phyloP scores from a whole-genome alignment of 2,329 filamentous ascomycete genomes.

The Penicillium crustosum region DNA sequence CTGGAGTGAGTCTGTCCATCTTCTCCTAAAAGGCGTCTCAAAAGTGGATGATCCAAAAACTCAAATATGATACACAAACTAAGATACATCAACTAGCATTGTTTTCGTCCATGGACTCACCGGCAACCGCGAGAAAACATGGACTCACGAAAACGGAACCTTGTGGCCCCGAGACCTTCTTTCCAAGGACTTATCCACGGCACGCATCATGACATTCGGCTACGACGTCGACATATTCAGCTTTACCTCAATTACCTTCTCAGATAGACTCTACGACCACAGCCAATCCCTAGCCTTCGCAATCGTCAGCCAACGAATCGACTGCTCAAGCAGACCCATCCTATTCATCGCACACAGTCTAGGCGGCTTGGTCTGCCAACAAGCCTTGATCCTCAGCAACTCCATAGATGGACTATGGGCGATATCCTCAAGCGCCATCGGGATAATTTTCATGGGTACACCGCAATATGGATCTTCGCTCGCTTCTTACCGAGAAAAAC shows the following conservation, averaged over 20 bases:
- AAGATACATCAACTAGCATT: not conserved
- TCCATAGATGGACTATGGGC: constrained; percentile 9
- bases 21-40: not conserved
- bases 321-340: constrained; percentile 5
- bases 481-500: constrained; percentile 5
- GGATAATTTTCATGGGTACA: constrained; percentile 41
- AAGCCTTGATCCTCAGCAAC: constrained; percentile 10
- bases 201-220: constrained; percentile 10
- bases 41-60: not conserved
- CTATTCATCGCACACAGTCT: constrained; percentile 33
- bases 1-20: constrained; percentile 6
- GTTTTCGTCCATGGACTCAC: constrained; percentile 5
- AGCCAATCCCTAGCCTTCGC: constrained; percentile 8
- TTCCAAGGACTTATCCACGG: constrained; percentile 7
- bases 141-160: constrained; percentile 21
- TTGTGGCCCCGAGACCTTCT: constrained; percentile 30
- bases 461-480: constrained; percentile 34
- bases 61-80: not conserved
- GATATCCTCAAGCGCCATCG: constrained; percentile 21
- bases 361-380: constrained; percentile 31
- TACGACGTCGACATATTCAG: constrained; percentile 4
- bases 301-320: constrained; percentile 4
- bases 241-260: not conserved
- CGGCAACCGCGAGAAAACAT: constrained; percentile 4
- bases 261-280: not conserved